A percentile compares a stretch with the other conserved stretches of the same genome.
Conservation (phyloP, 768 basidiomycete species). For the Russula earlei region DNA sequence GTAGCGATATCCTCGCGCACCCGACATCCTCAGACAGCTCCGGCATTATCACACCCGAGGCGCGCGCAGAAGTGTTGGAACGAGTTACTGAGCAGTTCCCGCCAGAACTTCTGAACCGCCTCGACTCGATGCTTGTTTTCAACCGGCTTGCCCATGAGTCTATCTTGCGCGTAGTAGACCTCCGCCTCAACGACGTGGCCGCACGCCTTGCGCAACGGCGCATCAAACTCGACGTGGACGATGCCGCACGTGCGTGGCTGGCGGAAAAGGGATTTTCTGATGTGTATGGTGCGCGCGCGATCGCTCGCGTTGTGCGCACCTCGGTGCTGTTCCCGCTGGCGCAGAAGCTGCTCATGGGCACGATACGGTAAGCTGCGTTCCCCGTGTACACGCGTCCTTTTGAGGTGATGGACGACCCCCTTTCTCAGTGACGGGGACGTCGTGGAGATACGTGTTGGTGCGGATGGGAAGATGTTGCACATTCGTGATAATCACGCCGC, state of each 20-base stretch:
- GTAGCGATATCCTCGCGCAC: slow-evolving; percentile 67
- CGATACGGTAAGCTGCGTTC: slow-evolving; percentile 45
- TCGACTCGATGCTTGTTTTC: slow-evolving; percentile 83
- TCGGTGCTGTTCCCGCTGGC: slow-evolving; percentile 79
- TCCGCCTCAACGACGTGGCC: slow-evolving; percentile 69
- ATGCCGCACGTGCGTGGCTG: slow-evolving; percentile 55
- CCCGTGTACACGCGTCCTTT: not conserved
- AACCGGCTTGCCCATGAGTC: slow-evolving; percentile 74
- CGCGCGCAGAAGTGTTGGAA: slow-evolving; percentile 59
- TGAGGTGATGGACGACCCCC: not conserved
- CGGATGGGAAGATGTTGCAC: slow-evolving; percentile 35
- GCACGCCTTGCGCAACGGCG: slow-evolving; percentile 51
- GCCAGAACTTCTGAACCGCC: slow-evolving; percentile 82
- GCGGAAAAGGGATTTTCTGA: slow-evolving; percentile 74
- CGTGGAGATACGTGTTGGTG: slow-evolving; percentile 43
- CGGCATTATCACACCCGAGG: slow-evolving; percentile 55
- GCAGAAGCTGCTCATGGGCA: slow-evolving; percentile 67
- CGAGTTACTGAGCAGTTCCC: slow-evolving; percentile 76
- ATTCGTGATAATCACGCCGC: slow-evolving; percentile 55
- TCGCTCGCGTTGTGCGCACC: slow-evolving; percentile 76
- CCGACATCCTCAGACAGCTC: slow-evolving; percentile 47
- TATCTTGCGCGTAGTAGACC: slow-evolving; percentile 67
- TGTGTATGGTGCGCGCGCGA: slow-evolving; percentile 78
- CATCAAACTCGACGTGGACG: slow-evolving; percentile 64
- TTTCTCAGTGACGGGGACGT: slow-evolving; percentile 52